Evolutionary conservation across 257 asterid genomes (phyloP).

Genomic region (Nicotiana paniculata): DNA sequence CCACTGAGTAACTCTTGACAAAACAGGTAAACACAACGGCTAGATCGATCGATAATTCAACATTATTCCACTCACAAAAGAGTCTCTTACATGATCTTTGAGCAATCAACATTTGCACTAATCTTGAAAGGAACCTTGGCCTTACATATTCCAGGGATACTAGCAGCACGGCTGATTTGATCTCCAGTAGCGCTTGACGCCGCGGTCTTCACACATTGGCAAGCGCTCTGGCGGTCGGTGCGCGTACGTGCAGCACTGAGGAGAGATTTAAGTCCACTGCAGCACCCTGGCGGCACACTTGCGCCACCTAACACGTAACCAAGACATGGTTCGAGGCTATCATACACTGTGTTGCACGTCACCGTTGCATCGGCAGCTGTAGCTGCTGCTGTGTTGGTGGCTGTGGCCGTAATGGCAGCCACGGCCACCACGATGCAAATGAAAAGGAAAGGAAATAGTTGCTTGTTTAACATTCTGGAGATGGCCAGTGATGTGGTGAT

Average conservation of each 20-base stretch:
- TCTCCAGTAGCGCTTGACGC: neutral
- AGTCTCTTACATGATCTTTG: constrained; percentile 10
- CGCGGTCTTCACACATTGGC: constrained; percentile 7
- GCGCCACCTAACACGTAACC: neutral
- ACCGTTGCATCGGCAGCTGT: neutral
- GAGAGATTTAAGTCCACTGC: constrained; percentile 9
- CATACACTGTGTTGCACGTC: neutral
- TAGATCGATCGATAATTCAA: neutral
- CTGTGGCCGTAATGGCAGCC: neutral
- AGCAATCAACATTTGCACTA: constrained; percentile 2
- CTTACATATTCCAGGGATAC: constrained; percentile 8
- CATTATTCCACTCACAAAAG: neutral
- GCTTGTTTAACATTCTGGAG: neutral
- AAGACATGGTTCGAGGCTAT: constrained; percentile 7
- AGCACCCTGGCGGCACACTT: neutral
- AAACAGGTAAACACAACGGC: neutral
- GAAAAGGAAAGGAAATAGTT: neutral
- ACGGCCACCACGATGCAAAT: neutral
- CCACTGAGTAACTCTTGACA: neutral
- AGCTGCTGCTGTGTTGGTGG: too few species aligned
- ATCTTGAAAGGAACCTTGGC: constrained; percentile 5
- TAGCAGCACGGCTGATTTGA: neutral
- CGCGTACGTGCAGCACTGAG: neutral
- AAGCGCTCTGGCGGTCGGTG: constrained; percentile 3
- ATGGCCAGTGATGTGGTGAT: neutral